Percentiles rank a stretch among this genome's conserved stretches.
Evolutionary conservation across 148 eudicot species (phyloP).

Genomic region (Agrostemma githago): DNA sequence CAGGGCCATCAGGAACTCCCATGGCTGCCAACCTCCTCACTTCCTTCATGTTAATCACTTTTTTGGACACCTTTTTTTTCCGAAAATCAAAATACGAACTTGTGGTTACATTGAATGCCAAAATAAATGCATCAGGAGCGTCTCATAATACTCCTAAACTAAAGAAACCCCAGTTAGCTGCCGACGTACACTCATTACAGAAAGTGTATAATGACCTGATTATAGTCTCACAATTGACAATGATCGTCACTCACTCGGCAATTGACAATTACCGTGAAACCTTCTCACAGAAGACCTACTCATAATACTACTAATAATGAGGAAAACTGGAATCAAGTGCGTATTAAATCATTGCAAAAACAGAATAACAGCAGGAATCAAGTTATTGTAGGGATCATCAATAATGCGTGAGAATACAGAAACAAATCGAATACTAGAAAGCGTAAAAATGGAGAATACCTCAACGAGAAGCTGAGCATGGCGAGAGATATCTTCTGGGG

Average conservation of each 20-base stretch:
- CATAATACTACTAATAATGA: no score
- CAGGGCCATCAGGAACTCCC: constrained; percentile 86
- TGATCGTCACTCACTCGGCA: no score
- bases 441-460: constrained; percentile 28
- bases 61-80: constrained; percentile 62
- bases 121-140: background rate
- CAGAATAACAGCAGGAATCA: background rate
- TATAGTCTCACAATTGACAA: no score
- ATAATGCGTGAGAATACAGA: background rate
- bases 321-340: background rate
- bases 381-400: background rate
- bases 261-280: no score
- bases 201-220: no score
- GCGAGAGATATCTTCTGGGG: constrained; percentile 62
- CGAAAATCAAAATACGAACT: background rate
- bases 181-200: no score
- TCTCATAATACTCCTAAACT: background rate
- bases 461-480: constrained; percentile 83
- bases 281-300: no score
- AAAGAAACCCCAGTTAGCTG: no score
- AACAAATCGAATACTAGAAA: background rate
- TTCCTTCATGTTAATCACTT: constrained; percentile 78
- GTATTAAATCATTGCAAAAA: background rate
- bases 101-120: background rate
- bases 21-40: constrained; percentile 74